Conservation (phyloP, 495 filamentous ascomycete species). For the Hypoxylon lenormandii region DNA sequence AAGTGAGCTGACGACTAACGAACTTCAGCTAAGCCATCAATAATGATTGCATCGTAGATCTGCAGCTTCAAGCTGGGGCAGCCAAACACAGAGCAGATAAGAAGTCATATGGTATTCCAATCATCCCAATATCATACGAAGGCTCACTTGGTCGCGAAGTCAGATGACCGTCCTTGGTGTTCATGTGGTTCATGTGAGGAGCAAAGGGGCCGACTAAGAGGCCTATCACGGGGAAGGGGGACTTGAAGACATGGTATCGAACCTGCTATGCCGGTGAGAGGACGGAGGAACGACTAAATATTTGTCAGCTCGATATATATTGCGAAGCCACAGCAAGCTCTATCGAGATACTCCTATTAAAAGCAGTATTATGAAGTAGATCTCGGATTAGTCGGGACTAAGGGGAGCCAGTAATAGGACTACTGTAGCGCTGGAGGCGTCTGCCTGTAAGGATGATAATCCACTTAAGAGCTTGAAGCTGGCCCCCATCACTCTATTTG, state of each 20-base stretch:
- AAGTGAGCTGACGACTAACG: constrained; percentile 19
- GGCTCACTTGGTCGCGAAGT: constrained; percentile 13
- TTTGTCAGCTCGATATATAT: constrained; percentile 1
- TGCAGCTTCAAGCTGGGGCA: neutral
- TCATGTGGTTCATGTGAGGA: constrained; percentile 21
- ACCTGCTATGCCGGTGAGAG: constrained; percentile 13
- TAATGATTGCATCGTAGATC: constrained; percentile 12
- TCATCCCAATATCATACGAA: constrained; percentile 18
- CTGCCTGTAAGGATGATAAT: constrained; percentile 23
- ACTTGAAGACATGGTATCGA: constrained; percentile 5
- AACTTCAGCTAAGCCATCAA: constrained; percentile 28
- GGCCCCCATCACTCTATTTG: constrained; percentile 7
- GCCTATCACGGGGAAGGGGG: constrained; percentile 17
- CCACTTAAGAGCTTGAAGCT: constrained; percentile 28
- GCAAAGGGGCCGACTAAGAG: constrained; percentile 23
- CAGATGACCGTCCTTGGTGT: constrained; percentile 25
- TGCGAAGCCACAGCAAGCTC: constrained; percentile 7
- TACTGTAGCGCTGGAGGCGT: constrained; percentile 5
- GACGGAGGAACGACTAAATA: constrained; percentile 7
- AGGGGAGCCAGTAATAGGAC: constrained; percentile 12
- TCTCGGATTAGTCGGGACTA: constrained; percentile 28
- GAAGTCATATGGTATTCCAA: constrained; percentile 18
- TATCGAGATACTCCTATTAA: constrained; percentile 14
- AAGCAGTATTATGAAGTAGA: constrained; percentile 3
- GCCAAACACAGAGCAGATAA: constrained; percentile 4